phyloP scores from a whole-genome alignment of 805 yeast genomes.

The Candida tallmaniae region DNA sequence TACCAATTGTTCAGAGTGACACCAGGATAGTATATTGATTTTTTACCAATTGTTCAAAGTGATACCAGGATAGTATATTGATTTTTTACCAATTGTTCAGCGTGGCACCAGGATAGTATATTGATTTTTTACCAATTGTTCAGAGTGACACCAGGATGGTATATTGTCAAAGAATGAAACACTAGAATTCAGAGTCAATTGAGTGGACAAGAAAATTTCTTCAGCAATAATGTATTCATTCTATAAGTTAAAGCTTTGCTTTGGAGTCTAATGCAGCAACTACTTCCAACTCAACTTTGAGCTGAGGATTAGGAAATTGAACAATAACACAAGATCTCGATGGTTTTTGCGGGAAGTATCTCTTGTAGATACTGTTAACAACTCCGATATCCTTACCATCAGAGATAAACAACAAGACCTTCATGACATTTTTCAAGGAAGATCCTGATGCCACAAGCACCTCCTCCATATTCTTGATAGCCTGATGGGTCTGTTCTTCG shows the following conservation, averaged over 20 bases:
- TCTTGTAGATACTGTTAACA: constrained; percentile 42
- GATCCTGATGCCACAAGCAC: constrained; percentile 41
- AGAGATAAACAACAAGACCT: constrained; percentile 45
- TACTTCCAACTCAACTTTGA: constrained; percentile 49
- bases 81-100: too few species aligned
- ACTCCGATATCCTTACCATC: constrained; percentile 35
- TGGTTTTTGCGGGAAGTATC: constrained; percentile 43
- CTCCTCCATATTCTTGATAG: constrained; percentile 36
- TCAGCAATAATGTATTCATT: too few species aligned
- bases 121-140: too few species aligned
- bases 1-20: too few species aligned
- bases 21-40: too few species aligned
- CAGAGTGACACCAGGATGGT: too few species aligned
- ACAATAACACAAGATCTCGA: constrained; percentile 50
- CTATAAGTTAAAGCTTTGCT: neutral
- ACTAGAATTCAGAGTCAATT: too few species aligned
- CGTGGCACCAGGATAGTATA: too few species aligned
- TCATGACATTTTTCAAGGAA: constrained; percentile 39
- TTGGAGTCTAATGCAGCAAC: constrained; percentile 23
- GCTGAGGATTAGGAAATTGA: constrained; percentile 41
- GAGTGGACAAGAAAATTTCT: too few species aligned
- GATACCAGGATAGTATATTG: too few species aligned
- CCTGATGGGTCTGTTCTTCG: constrained; percentile 40
- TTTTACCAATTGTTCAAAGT: too few species aligned
- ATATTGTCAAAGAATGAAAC: too few species aligned